phyloP scores from a whole-genome alignment of 2,329 filamentous ascomycete genomes.

The Cordyceps cicadae region DNA sequence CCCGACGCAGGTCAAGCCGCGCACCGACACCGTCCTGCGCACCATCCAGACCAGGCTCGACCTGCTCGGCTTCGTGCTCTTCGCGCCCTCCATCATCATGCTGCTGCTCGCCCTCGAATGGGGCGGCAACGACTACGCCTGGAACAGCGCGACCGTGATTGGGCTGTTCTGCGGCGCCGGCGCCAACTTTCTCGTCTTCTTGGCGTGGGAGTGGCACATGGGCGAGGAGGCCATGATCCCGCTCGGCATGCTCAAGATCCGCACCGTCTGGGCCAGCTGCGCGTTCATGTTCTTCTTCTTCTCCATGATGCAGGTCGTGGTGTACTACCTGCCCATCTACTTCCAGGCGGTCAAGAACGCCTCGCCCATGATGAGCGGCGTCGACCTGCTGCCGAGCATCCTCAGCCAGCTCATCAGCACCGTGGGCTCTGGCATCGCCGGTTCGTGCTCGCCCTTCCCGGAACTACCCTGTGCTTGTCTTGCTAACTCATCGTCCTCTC shows the following conservation, averaged over 20 bases:
- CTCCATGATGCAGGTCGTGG: not conserved
- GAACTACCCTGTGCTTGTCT: no score
- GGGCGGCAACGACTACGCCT: not conserved
- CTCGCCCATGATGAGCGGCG: not conserved
- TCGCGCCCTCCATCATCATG: not conserved
- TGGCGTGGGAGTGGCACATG: not conserved
- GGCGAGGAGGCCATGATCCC: not conserved
- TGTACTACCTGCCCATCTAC: not conserved
- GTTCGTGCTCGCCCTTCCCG: not conserved
- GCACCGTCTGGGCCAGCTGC: not conserved
- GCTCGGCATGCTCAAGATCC: not conserved
- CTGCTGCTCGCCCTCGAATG: not conserved
- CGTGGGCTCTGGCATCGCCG: not conserved
- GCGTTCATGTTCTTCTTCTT: not conserved
- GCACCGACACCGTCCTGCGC: slow-evolving; percentile 22
- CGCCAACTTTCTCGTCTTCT: no score
- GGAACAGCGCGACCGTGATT: not conserved
- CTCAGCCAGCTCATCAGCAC: not conserved
- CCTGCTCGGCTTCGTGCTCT: slow-evolving; percentile 27
- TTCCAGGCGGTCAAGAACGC: not conserved
- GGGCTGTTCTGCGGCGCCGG: not conserved
- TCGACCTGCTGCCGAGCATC: not conserved
- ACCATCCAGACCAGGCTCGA: slow-evolving; percentile 30
- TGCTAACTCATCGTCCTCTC: no score
- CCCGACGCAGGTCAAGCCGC: slow-evolving; percentile 30